These are phyloP conservation scores for Myochromella boudieri DNA, from an alignment of 768 basidiomycete genomes.

Conservation along the genomic window DNA sequence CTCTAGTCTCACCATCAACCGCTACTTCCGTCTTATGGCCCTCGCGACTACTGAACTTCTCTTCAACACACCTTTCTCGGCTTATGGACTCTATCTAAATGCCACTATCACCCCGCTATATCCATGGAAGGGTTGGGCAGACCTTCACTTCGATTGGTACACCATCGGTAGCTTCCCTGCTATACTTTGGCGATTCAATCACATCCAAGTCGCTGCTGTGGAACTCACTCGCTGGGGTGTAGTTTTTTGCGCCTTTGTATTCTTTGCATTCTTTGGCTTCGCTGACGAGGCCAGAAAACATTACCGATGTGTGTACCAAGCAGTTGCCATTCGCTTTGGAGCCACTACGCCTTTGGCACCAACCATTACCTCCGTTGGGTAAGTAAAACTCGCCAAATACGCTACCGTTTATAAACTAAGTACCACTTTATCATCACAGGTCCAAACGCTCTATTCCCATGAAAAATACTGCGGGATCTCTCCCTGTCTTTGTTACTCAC, in stretches of 20 bases:
- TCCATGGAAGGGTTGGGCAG: slow-evolving; percentile 50
- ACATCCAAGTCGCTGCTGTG: slow-evolving; percentile 20
- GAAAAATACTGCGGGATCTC: background rate
- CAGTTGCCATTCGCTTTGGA: slow-evolving; percentile 39
- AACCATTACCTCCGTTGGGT: slow-evolving; percentile 1
- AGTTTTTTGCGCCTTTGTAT: slow-evolving; percentile 48
- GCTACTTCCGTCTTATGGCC: slow-evolving; percentile 59
- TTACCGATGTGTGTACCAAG: slow-evolving; percentile 40
- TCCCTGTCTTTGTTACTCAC: background rate
- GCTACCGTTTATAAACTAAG: background rate
- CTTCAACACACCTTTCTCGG: slow-evolving; percentile 44
- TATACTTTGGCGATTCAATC: slow-evolving; percentile 38
- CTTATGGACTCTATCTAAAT: slow-evolving; percentile 39
- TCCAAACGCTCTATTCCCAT: background rate
- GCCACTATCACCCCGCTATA: slow-evolving; percentile 23
- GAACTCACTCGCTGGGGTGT: slow-evolving; percentile 51
- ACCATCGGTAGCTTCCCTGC: slow-evolving; percentile 42
- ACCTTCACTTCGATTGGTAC: slow-evolving; percentile 49
- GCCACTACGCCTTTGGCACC: slow-evolving; percentile 18
- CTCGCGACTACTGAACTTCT: slow-evolving; percentile 48
- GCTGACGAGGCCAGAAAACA: slow-evolving; percentile 57
- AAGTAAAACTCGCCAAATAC: background rate
- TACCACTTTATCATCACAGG: background rate
- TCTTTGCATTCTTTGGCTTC: slow-evolving; percentile 62
- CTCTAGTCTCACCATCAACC: slow-evolving; percentile 42